Evolutionary conservation across 164 flowering plant species (phyloP).

Genomic region (Magnolia kwangsiensis): DNA sequence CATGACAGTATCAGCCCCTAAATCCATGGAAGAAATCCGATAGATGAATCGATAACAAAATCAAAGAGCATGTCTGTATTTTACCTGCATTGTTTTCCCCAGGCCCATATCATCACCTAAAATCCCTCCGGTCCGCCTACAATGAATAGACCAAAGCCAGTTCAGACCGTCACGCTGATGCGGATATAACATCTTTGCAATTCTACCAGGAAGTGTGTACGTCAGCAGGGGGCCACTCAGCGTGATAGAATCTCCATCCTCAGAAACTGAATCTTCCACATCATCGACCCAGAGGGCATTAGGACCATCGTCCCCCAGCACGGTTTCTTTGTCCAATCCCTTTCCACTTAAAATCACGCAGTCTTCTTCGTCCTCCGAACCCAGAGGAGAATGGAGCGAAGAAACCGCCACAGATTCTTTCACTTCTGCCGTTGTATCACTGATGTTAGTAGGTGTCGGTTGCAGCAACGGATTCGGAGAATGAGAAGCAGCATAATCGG

Average conservation of each 20-base stretch:
- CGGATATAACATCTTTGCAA: slow-evolving; percentile 77
- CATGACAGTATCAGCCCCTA: too few relatives aligned
- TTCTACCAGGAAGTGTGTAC: slow-evolving; percentile 50
- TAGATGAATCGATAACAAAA: neutral
- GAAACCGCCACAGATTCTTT: neutral
- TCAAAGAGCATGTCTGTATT: too few relatives aligned
- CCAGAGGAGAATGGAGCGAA: slow-evolving; percentile 6
- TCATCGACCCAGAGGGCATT: slow-evolving; percentile 14
- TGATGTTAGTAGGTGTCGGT: slow-evolving; percentile 18
- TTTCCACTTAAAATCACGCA: slow-evolving; percentile 36
- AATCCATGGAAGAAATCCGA: too few relatives aligned
- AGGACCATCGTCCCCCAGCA: slow-evolving; percentile 9
- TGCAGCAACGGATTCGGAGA: slow-evolving; percentile 16
- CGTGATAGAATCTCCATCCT: slow-evolving; percentile 15
- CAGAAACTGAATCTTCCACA: slow-evolving; percentile 16
- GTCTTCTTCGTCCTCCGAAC: slow-evolving; percentile 29
- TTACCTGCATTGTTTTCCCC: slow-evolving; percentile 99
- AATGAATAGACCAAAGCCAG: slow-evolving; percentile 97
- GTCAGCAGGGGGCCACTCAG: slow-evolving; percentile 38
- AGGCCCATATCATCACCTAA: slow-evolving; percentile 99
- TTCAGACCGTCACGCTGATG: slow-evolving; percentile 89
- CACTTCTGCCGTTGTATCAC: neutral
- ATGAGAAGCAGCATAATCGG: slow-evolving; percentile 25
- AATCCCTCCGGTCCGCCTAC: slow-evolving; percentile 81
- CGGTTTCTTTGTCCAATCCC: slow-evolving; percentile 17